phyloP scores from a whole-genome alignment of 345 rosid genomes.

The Syzygium grande region DNA sequence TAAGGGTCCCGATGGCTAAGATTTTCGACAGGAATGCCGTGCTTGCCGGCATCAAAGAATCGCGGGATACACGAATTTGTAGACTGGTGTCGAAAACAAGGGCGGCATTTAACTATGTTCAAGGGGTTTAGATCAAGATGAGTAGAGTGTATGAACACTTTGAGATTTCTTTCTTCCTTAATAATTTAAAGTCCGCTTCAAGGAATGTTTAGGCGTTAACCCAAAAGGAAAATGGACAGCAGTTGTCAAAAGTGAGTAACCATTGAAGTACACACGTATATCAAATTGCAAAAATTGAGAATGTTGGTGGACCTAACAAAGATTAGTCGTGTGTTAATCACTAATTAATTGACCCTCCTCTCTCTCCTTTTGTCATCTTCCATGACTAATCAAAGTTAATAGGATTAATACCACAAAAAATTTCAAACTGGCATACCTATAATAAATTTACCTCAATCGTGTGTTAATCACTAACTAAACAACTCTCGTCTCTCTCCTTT shows the following conservation, averaged over 20 bases:
- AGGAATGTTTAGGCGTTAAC: neutral
- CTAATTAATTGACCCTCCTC: neutral
- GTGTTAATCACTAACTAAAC: too few species aligned
- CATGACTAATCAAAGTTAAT: neutral
- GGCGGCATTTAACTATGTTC: accelerated
- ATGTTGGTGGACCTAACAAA: neutral
- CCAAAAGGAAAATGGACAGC: neutral
- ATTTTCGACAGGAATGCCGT: too few species aligned
- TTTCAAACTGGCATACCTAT: accelerated
- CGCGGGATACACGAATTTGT: too few species aligned
- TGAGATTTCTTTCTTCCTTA: neutral
- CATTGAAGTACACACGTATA: neutral
- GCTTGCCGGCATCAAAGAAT: too few species aligned
- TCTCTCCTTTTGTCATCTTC: neutral
- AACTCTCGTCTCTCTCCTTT: too few species aligned
- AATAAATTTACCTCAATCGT: too few species aligned
- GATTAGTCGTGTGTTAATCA: neutral
- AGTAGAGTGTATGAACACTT: neutral
- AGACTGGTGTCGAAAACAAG: accelerated
- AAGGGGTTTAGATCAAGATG: neutral
- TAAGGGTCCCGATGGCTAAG: too few species aligned
- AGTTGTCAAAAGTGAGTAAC: neutral
- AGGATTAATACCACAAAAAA: too few species aligned
- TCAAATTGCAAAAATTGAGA: neutral
- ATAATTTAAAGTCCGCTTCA: neutral